phyloP scores from a whole-genome alignment of 75 land plant species.

The Isoetes taiwanensis region DNA sequence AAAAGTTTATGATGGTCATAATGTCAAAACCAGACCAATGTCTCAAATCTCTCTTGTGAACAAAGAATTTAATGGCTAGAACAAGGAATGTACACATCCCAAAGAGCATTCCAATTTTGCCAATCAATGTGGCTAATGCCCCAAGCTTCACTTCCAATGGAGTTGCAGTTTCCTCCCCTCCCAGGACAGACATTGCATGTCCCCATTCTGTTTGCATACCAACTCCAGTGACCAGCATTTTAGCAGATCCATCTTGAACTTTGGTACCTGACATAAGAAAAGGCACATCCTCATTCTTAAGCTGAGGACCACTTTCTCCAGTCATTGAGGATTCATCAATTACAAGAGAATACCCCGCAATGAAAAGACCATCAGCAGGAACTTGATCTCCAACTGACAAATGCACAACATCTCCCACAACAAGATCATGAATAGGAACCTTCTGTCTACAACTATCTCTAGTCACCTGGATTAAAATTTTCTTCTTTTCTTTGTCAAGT shows the following conservation, averaged over 20 bases:
- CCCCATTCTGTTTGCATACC: background rate
- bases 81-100: background rate
- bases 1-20: background rate
- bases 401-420: conserved; percentile 74
- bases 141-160: background rate
- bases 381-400: conserved; percentile 79
- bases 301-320: conserved; percentile 78
- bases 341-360: conserved; percentile 63
- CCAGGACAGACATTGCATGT: background rate
- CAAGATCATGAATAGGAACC: conserved; percentile 57
- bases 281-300: conserved; percentile 45
- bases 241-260: background rate
- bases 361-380: conserved; percentile 72
- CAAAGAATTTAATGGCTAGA: background rate
- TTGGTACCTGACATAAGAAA: background rate
- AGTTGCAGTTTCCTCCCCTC: background rate
- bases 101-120: background rate
- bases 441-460: conserved; percentile 53
- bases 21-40: background rate
- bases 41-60: background rate
- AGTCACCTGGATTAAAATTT: conserved; percentile 28
- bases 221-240: background rate
- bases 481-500: conserved; percentile 49
- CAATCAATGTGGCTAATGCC: background rate
- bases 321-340: conserved; percentile 80